Evolutionary conservation across 2,329 filamentous ascomycete genomes (phyloP), one percentile per base, ranked within the genome.

Genomic region (Lecanicillium sp.): DNA sequence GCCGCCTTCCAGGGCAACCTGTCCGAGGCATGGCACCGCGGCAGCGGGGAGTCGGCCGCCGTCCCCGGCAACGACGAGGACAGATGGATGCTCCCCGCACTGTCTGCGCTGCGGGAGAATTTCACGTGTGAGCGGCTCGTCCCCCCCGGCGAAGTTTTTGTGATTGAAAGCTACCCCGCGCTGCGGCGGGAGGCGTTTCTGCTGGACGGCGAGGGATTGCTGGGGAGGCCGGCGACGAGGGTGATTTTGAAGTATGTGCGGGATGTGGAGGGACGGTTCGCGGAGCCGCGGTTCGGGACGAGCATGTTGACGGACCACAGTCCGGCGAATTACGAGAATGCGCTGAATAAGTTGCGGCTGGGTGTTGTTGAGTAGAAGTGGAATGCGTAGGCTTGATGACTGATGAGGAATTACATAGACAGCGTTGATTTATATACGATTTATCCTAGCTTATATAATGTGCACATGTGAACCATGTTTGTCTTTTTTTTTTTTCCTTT

Each of bases 251-350:
- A 79, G 59, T 86, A 87, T 52, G 74, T 90, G 11, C 69, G 78
- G 48, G 81, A 90, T 61, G 85, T 88, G 24, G 84, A 88, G 59
- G 72, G 72, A 19, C 69, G 79, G 45, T 90, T 90, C 61, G 72
- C 78, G 23, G 86, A 90, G 66, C 69, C 89, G 35, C 71, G 76
- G 36, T 89, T 90, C 60, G 83, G 81, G 5, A 78, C 81, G 20
- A 81, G 83, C 39, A 87, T 89, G 83, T 69, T 90, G 64, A 74
- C 79, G 51, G 86, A 90, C 61, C 86, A 90, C 60, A 87, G 79
- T 54, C 86, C 86, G 3, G 84, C 79, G 21, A 73, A 81, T 54
- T 90, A 90, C 60, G 86, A 90, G 63, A 76, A 79, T 51, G 81
- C 79, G 50, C 64, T 90, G 56, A 77, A 79, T 49, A 78, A 79